Evolutionary conservation across 106 monocot genomes (phyloP), one percentile per base, ranked within the genome.

Genomic region (Triglochin maritima): DNA sequence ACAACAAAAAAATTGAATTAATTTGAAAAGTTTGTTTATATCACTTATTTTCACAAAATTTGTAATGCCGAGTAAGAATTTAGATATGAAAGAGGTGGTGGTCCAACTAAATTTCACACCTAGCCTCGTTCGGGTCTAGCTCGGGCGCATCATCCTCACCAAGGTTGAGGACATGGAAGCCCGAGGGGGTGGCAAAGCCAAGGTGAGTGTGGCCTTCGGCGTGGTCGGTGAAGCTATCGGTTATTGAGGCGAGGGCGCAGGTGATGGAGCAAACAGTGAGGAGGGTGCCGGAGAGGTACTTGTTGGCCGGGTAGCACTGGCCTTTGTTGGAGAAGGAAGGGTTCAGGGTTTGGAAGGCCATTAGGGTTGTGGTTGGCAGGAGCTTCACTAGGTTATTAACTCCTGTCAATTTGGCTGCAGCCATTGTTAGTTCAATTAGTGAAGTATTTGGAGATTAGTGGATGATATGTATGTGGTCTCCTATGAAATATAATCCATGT

Each of bases 361-460:
- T 79, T 14, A 83, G 72, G 2, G 90, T 90, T 3, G 83, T 86
- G 11, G 71, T 84, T 4, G 90, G 86, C 9, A 90, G 90, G 50
- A 86, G 81, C 58, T 78, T 90, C 60, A 86, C 79, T 59, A 90
- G 81, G 66, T 81, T 76, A 61, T 63, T 83, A 0, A 84, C n/a
- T 0, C 86, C 71, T 59, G 76, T 70, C 57, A 84, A 73, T 44
- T 69, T 49, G 55, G 79, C 79, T 49, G 49, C 17, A 4, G 10
- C 13, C 17, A 49, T 64, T 62, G 10, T 62, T 13, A 29, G 29
- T 29, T 29, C 29, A 29, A 29, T 29, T 29, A 29, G 29, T 29
- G 29, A 29, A 29, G 29, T 29, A 29, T 0, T 29, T 29, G 29
- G 29, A 29, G 29, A 29, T 29, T 29, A 29, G 10, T 60, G 69